Evolutionary conservation across 306 rosid species (phyloP).

Genomic region (Begonia loranthoides): DNA sequence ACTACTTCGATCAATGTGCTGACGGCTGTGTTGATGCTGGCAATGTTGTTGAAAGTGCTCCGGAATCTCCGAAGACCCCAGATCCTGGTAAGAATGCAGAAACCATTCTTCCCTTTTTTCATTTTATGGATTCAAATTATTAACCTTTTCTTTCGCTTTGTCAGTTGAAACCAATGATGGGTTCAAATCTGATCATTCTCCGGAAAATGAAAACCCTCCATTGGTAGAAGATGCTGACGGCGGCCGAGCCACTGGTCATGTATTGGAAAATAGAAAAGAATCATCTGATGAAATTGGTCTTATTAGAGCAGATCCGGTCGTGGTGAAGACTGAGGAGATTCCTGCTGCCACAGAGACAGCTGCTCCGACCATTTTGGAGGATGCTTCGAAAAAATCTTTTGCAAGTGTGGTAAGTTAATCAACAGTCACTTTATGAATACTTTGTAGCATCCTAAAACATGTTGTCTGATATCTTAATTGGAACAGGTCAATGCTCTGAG

Average conservation of each 20-base stretch:
- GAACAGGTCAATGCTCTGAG: conserved; percentile 56
- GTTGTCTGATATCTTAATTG: conserved; percentile 1
- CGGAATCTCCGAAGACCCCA: conserved; percentile 16
- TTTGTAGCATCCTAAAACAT: background rate
- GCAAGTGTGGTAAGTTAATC: conserved; percentile 52
- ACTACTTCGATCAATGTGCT: conserved; percentile 34
- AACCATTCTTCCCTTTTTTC: background rate
- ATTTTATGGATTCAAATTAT: background rate
- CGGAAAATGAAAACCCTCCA: conserved; percentile 18
- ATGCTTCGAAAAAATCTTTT: conserved; percentile 58
- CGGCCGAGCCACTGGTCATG: conserved; percentile 18
- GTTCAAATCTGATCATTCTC: conserved; percentile 20
- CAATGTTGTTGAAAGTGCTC: conserved; percentile 26
- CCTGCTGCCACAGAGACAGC: conserved; percentile 19
- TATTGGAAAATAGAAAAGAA: conserved; percentile 25
- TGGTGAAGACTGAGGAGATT: conserved; percentile 18
- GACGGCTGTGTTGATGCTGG: conserved; percentile 13
- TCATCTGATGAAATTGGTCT: conserved; percentile 23
- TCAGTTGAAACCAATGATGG: conserved; percentile 18
- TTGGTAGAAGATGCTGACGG: conserved; percentile 20
- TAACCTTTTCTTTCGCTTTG: background rate
- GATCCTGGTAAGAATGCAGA: conserved; percentile 26
- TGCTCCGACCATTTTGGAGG: conserved; percentile 28
- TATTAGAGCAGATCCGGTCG: conserved; percentile 25
- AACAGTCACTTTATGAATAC: background rate